Base-by-base conservation (phyloP, 495 filamentous ascomycete genomes). In the Penicillium salamii region DNA sequence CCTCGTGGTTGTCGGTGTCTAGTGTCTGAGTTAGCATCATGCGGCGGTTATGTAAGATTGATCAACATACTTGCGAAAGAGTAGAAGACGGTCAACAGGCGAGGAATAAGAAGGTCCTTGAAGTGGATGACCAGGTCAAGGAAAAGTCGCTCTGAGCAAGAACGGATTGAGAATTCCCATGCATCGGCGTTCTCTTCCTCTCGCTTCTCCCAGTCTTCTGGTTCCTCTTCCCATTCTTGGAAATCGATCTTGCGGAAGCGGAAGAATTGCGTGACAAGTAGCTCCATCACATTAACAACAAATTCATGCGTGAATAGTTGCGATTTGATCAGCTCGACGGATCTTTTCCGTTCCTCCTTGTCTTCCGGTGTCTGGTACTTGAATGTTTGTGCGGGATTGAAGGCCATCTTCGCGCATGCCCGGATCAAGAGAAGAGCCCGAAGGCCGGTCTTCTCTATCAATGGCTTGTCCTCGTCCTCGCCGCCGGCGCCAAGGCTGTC, bases 71-170 rank as follows among this genome's bases (percentile, higher is more conserved):
- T 80, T 41, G 86, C 82, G 44, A 88, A 85, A 1, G 79, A 80
- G 39, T 83, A 71, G 65, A 96, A 96, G 41, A 96, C 90, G 9
- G 75, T 76, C 49, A 96, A 65, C 8, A 98, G 72, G 2, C 89
- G 90, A 29, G 81, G 76, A 20, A 88, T 77, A 3, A 95, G 76
- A 15, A 93, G 67, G 17, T 84, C 75, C 63, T 90, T 95, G 75
- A 88, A 91, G 63, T 96, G 84, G 31, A 87, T 87, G 19, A 96
- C 79, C 1, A 98, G 78, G 55, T 97, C 93, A 57, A 97, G 76
- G 64, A 97, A 95, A 13, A 98, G 76, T 65, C 91, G 95, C 67
- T 97, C 91, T 0, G 91, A 85, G 60, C 93, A 98, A 0, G 90
- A 87, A 7, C 90, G 83, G 34, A 97, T 82, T 20, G 90, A 82